Base-by-base conservation (phyloP, 2,329 filamentous ascomycete species). In the Talaromyces sp. region DNA sequence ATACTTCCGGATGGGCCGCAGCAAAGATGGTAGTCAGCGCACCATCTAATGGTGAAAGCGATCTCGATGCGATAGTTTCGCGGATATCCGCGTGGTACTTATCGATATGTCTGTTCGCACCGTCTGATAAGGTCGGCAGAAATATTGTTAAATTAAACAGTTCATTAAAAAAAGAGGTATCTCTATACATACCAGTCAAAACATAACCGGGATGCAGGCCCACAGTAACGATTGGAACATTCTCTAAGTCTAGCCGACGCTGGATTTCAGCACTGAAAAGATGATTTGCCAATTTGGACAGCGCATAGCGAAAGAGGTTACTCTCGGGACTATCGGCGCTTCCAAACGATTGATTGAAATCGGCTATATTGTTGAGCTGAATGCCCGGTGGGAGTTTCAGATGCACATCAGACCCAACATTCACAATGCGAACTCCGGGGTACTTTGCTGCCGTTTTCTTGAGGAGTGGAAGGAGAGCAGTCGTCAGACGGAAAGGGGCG, bases 251-350 rank as follows among this genome's bases (percentile, higher is more conserved):
- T 45, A 63, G 25, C 49, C 52, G 50, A 1, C 60, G 66, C 45
- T 67, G 66, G 11, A 67, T 64, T 31, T 61, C 66, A 22, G 49
- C 61, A 50, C 35, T 63, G 37, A 60, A 61, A 58, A 67, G 60
- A 61, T 63, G 58, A 17, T 67, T 67, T 52, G 64, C 66, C 35
- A 66, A 58, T 60, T 67, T 67, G 52, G 63, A 66, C n/a, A 66
- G 43, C 31, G 45, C 64, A 45, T 67, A 67, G 35, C 66, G 64
- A 62, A 17, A 22, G 6, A 62, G 15, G 35, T 62, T 62, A 22
- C 60, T 62, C 60, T 62, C 60, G 4, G 60, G 33, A 45, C 33
- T 39, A 56, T 62, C 60, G n/a, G 45, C 45, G 35, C 11, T 52
- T 43, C 60, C 60, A 54, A 56, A 62, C 10, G 60, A 56, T 56